phyloP scores from a whole-genome alignment of 441 rosid species.

The Aleurites moluccanus region DNA sequence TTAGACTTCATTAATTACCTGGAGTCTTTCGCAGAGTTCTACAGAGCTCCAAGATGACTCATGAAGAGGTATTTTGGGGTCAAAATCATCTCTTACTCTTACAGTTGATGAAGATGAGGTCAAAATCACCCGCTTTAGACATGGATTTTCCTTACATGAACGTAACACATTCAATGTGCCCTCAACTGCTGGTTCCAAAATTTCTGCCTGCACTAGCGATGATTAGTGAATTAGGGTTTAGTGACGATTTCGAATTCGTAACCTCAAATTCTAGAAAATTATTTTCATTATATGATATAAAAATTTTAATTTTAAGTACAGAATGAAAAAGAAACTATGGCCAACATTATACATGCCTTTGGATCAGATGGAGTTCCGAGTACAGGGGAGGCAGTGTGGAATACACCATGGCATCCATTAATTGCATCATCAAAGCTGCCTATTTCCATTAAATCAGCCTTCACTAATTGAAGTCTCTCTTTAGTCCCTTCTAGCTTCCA shows the following conservation, averaged over 20 bases:
- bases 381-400: conserved; percentile 94
- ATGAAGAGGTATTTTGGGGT: conserved; percentile 54
- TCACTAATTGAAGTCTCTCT: conserved; percentile 71
- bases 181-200: conserved; percentile 69
- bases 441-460: conserved; percentile 65
- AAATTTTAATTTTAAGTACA: too few relatives aligned
- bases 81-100: conserved; percentile 63
- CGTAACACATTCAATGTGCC: conserved; percentile 81
- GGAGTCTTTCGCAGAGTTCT: conserved; percentile 61
- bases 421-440: conserved; percentile 86
- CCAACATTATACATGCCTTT: conserved; percentile 39
- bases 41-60: conserved; percentile 87
- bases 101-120: conserved; percentile 85
- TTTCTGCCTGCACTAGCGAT: conserved; percentile 59
- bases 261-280: too few relatives aligned
- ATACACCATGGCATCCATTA: conserved; percentile 74
- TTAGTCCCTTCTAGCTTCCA: conserved; percentile 78
- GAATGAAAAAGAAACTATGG: too few relatives aligned
- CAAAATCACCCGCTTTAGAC: conserved; percentile 68
- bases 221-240: too few relatives aligned
- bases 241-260: too few relatives aligned
- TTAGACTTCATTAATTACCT: conserved; percentile 33
- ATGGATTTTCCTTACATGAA: conserved; percentile 64
- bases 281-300: too few relatives aligned
- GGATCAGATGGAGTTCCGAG: conserved; percentile 69